A percentile compares a stretch with the other conserved stretches of the same genome.
Evolutionary conservation across 1,139 yeast genomes (phyloP).

Genomic region (Kodamaea alishanica): DNA sequence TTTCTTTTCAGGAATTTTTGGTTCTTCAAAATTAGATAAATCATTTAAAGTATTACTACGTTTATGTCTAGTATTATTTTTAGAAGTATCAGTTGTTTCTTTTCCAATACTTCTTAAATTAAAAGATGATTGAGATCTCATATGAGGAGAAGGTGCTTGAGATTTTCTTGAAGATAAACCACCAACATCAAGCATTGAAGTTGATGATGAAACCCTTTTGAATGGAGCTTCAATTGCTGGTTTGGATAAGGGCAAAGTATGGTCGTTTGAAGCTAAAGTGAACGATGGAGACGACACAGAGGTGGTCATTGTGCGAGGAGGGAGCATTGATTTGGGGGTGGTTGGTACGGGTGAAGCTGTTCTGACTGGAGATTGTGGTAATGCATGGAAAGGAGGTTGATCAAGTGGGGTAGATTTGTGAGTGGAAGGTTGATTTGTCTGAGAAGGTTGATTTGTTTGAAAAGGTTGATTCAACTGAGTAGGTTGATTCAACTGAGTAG

Average conservation of each 20-base stretch:
- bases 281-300: constrained; percentile 13
- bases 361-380: too few relatives aligned
- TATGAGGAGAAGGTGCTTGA: constrained; percentile 20
- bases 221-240: constrained; percentile 8
- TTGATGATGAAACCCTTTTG: constrained; percentile 1
- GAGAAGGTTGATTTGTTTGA: too few relatives aligned
- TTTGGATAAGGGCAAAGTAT: constrained; percentile 8
- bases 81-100: constrained; percentile 3
- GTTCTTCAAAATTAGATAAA: constrained; percentile 13
- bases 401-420: too few relatives aligned
- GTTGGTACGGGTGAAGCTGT: neutral
- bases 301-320: constrained; percentile 1
- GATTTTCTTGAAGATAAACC: neutral
- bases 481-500: too few relatives aligned
- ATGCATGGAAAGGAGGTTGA: too few relatives aligned
- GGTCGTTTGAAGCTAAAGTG: constrained; percentile 4
- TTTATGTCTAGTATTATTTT: constrained; percentile 16
- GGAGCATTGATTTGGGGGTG: constrained; percentile 2
- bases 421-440: too few relatives aligned
- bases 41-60: constrained; percentile 27
- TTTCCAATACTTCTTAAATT: constrained; percentile 13
- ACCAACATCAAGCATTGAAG: neutral
- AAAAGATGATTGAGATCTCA: constrained; percentile 31
- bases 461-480: too few relatives aligned
- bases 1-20: constrained; percentile 22